A percentile compares a stretch with the other conserved stretches of the same genome.
These are phyloP conservation scores for Diaporthe eres DNA, from an alignment of 2,329 filamentous ascomycete species.

Conservation along the genomic window DNA sequence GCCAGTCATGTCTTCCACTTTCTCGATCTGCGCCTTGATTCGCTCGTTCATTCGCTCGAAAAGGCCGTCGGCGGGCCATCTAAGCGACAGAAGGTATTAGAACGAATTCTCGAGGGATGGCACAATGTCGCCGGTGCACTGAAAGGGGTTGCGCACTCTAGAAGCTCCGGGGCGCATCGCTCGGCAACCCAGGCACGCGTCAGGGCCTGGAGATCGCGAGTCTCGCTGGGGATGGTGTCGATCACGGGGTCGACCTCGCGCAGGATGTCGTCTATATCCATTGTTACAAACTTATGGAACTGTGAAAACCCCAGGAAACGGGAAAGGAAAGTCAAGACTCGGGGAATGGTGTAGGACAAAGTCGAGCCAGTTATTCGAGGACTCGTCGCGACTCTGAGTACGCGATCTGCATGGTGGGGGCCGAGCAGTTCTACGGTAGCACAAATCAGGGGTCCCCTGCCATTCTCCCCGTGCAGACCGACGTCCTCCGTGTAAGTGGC, in stretches of 20 bases:
- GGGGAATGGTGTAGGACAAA: not conserved
- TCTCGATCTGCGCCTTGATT: conserved; percentile 56
- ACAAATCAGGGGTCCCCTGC: conserved; percentile 12
- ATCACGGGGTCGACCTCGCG: conserved; percentile 76
- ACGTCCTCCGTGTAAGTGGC: not conserved
- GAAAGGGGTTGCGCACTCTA: conserved; percentile 70
- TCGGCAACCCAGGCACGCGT: conserved; percentile 96
- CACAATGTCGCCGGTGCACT: conserved; percentile 43
- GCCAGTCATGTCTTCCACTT: conserved; percentile 73
- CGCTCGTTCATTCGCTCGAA: conserved; percentile 86
- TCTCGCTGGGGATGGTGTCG: conserved; percentile 69
- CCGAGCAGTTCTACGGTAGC: not conserved
- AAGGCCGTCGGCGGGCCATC: conserved; percentile 78
- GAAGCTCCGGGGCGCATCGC: conserved; percentile 88
- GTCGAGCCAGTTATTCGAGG: not conserved
- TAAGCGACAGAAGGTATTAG: conserved; percentile 46
- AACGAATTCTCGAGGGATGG: not conserved
- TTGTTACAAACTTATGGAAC: conserved; percentile 49
- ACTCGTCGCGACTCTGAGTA: conserved; percentile 18
- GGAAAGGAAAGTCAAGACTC: not conserved
- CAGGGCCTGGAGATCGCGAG: conserved; percentile 86
- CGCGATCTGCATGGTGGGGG: conserved; percentile 29
- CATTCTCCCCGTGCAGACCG: no score
- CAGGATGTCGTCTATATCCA: conserved; percentile 88
- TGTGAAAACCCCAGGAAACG: not conserved